phyloP scores from a whole-genome alignment of 2,329 filamentous ascomycete species.

The Diaporthe aspalathi region DNA sequence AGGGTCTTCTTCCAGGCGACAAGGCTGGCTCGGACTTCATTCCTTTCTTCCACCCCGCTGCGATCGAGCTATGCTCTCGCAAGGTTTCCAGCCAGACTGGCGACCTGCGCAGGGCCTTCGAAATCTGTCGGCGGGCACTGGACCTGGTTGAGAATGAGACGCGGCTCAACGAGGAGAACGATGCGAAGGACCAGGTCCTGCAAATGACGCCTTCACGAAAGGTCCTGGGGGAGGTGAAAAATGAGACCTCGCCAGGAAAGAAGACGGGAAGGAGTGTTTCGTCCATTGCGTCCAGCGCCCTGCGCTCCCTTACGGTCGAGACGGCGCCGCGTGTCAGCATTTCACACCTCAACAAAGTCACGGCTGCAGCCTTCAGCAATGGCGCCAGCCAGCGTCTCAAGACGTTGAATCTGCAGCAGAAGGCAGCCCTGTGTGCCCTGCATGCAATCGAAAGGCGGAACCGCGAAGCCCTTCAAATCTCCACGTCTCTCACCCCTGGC shows the following conservation, averaged over 20 bases:
- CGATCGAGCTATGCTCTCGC: constrained; percentile 92
- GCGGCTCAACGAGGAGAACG: constrained; percentile 76
- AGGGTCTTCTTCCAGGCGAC: constrained; percentile 73
- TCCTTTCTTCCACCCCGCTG: constrained; percentile 92
- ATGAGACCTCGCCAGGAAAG: constrained; percentile 69
- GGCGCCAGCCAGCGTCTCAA: constrained; percentile 86
- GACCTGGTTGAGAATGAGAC: constrained; percentile 91
- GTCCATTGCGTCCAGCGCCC: constrained; percentile 63
- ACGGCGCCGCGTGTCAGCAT: constrained; percentile 91
- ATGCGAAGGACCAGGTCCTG: constrained; percentile 65
- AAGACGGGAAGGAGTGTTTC: constrained; percentile 55
- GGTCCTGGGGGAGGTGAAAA: constrained; percentile 83
- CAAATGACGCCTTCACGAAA: constrained; percentile 77
- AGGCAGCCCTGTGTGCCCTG: constrained; percentile 90
- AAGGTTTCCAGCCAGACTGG: constrained; percentile 96
- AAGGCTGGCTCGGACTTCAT: constrained; percentile 69
- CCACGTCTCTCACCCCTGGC: constrained; percentile 46
- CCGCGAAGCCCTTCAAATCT: constrained; percentile 59
- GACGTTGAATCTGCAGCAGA: constrained; percentile 93
- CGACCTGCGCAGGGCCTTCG: constrained; percentile 93
- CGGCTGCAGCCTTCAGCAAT: constrained; percentile 89
- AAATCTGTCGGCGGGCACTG: constrained; percentile 89
- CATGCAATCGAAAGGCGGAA: constrained; percentile 86
- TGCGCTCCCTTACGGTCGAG: constrained; percentile 74
- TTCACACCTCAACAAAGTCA: constrained; percentile 90